phyloP scores from a whole-genome alignment of 2,329 filamentous ascomycete species.

The Nothophaeocryptopus gaeumannii region DNA sequence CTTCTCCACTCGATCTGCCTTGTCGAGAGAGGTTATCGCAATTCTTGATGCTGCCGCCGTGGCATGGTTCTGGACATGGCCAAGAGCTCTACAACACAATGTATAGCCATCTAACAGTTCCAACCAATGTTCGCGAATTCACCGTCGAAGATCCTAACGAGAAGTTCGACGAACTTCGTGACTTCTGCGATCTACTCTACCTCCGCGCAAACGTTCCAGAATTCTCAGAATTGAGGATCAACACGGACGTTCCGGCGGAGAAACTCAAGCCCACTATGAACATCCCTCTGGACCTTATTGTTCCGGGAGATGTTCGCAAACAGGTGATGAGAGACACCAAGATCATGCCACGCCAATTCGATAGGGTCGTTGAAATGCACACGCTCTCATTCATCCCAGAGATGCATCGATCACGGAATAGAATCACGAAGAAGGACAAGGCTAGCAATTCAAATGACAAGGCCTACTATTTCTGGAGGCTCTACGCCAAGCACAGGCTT shows the following conservation, averaged over 20 bases:
- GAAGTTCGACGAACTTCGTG: slow-evolving; percentile 75
- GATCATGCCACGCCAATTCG: slow-evolving; percentile 74
- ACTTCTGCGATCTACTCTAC: slow-evolving; percentile 68
- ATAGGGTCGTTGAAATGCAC: slow-evolving; percentile 72
- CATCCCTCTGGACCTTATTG: slow-evolving; percentile 57
- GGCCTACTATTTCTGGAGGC: slow-evolving; percentile 67
- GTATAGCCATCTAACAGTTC: slow-evolving; percentile 65
- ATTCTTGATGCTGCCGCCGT: slow-evolving; percentile 85
- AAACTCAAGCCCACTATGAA: slow-evolving; percentile 50
- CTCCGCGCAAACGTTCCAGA: slow-evolving; percentile 51
- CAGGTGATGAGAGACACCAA: slow-evolving; percentile 61
- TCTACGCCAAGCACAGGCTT: slow-evolving; percentile 73
- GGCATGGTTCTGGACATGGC: slow-evolving; percentile 77
- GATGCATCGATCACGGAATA: slow-evolving; percentile 47
- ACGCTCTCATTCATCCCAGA: slow-evolving; percentile 57
- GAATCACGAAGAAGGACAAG: slow-evolving; percentile 44
- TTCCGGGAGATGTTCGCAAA: slow-evolving; percentile 54
- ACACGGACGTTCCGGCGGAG: slow-evolving; percentile 50
- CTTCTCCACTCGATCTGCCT: slow-evolving; percentile 60
- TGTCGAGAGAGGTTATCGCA: slow-evolving; percentile 85
- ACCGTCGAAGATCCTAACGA: slow-evolving; percentile 94
- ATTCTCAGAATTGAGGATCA: slow-evolving; percentile 43
- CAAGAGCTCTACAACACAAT: slow-evolving; percentile 77
- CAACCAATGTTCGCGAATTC: slow-evolving; percentile 69
- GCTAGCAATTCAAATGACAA: slow-evolving; percentile 58